Base-by-base conservation (phyloP, 2,329 filamentous ascomycete genomes). In the Rhynchosporium graminicola region DNA sequence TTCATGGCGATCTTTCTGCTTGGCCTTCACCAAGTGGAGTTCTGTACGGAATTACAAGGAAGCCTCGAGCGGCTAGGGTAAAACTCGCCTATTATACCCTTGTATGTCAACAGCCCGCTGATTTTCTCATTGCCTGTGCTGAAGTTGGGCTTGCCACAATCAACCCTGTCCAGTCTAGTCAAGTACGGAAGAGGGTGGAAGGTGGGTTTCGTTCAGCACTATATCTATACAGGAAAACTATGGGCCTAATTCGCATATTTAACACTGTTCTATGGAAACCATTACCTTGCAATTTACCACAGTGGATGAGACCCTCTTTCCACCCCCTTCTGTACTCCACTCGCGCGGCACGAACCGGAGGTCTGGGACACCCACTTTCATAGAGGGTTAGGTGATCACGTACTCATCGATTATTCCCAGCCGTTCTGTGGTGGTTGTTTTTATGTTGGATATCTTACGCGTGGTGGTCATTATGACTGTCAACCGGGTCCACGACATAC, bases 21-120 rank as follows among this genome's bases (percentile, higher is more conserved):
- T 40, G 38, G 38, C 38, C 38, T 40, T 12, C 6, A 40, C 38
- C 6, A 40, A 40, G 12, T 40, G 12, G 38, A 40, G 38, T 40
- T 40, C 38, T 40, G 12, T 7, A n/a, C n/a, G n/a, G n/a, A n/a
- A n/a, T n/a, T n/a, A n/a, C n/a, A n/a, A n/a, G n/a, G n/a, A n/a
- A n/a, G n/a, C n/a, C n/a, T n/a, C n/a, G 6, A 40, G n/a, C n/a
- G n/a, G n/a, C n/a, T n/a, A n/a, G n/a, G n/a, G n/a, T 20, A 46
- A 46, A 13, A 45, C 42, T 45, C 42, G 42, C 42, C 42, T 45
- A 45, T 46, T 45, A 45, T 45, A 45, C 42, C 42, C 42, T 45
- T 45, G 12, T 45, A 45, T 45, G 12, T 45, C 12, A 45, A 45
- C 42, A 45, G 33, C 33, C 33, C 33, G 33, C 33, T 36, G 33